These are phyloP conservation scores for Lumnitzera racemosa DNA, from an alignment of 345 rosid species.

Conservation along the genomic window DNA sequence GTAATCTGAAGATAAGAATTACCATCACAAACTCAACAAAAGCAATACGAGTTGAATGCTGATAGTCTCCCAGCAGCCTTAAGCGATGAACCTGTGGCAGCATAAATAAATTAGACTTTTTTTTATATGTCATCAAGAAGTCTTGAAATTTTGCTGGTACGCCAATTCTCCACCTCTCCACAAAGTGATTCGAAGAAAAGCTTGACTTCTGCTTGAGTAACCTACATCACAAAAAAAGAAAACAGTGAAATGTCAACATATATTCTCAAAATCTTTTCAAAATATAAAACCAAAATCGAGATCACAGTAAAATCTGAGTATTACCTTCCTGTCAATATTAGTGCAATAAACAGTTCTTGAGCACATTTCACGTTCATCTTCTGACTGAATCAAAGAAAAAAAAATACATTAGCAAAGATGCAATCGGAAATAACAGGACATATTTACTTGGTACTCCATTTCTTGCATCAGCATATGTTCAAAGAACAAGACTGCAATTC, in stretches of 20 bases:
- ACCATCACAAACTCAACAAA: constrained; percentile 91
- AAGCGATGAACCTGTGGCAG: constrained; percentile 66
- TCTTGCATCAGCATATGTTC: background rate
- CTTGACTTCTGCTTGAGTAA: constrained; percentile 77
- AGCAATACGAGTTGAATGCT: constrained; percentile 90
- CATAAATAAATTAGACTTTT: background rate
- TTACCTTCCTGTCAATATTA: constrained; percentile 92
- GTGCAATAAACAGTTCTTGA: constrained; percentile 94
- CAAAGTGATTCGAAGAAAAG: constrained; percentile 77
- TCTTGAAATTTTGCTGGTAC: background rate
- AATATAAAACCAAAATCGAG: constrained; percentile 6
- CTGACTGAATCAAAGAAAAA: constrained; percentile 47
- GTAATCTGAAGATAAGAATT: constrained; percentile 6
- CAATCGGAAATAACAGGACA: background rate
- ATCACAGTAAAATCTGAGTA: background rate
- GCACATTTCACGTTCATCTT: constrained; percentile 98
- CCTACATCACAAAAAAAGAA: constrained; percentile 33
- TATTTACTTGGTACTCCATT: background rate
- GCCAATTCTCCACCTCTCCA: constrained; percentile 62
- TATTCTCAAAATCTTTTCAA: background rate
- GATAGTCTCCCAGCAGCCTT: constrained; percentile 91
- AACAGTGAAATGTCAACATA: constrained; percentile 8
- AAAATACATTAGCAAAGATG: background rate
- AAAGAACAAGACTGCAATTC: background rate
- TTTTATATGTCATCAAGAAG: constrained; percentile 8